Evolutionary conservation across 495 filamentous ascomycete genomes (phyloP), one percentile per base, ranked within the genome.

Genomic region (Aspergillus funiculosus): DNA sequence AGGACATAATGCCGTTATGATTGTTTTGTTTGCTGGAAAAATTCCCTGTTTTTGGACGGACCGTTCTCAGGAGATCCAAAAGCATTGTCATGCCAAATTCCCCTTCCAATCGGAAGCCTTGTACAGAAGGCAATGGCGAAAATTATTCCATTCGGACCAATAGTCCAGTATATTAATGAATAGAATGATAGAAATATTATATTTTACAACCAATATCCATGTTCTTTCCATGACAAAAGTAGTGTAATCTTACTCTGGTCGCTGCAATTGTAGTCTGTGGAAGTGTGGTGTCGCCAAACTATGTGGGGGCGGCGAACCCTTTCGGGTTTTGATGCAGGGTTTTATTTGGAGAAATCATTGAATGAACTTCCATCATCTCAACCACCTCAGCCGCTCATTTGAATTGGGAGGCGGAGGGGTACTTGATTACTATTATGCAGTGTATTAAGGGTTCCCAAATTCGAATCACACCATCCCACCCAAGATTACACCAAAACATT

Each of bases 101-200:
- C 20, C 15, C 24, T 47, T 38, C 46, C 25, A 13, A 26, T 24
- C 27, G 39, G 51, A 35, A 44, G 22, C 14, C 17, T 43, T 59
- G 56, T 59, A 59, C 37, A 55, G 51, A 51, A 32, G 55, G 45
- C n/a, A 40, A 48, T 39, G 48, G 44, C 28, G 10, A 19, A 11
- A 36, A 27, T 21, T 22, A 17, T 40, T 19, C 38, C 35, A 28
- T 6, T 24, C 26, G 37, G 29, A 20, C 20, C 20, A 39, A 32
- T 24, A 40, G 41, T 39, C 25, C 26, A 46, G 20, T 41, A 51
- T 39, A 20, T 26, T 52, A 52, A 51, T 56, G 47, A 56, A 19
- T 48, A 48, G 19, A 39, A 27, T 25, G 24, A n/a, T 14, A 41
- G 22, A 38, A 9, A 18, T 10, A 13, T 22, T 20, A 19, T 22